Percentiles rank a stretch among this genome's conserved stretches.
Conservation (phyloP, 148 eudicot genomes). For the Cornus controversa region DNA sequence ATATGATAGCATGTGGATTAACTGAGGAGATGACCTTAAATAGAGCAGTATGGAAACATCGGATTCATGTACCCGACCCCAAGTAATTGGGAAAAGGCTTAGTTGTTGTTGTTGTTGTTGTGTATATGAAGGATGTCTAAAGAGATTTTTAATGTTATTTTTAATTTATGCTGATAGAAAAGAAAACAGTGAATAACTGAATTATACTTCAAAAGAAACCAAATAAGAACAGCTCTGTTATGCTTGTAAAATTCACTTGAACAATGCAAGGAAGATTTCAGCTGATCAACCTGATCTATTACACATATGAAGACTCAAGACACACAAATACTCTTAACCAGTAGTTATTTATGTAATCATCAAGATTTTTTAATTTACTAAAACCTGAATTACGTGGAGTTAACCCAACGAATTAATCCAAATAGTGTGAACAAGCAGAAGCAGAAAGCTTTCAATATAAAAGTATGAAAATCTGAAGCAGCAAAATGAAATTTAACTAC, state of each 20-base stretch:
- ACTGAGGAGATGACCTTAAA: too few relatives aligned
- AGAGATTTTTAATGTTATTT: neutral
- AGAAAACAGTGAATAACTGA: too few relatives aligned
- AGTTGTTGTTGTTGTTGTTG: too few relatives aligned
- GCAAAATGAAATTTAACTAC: neutral
- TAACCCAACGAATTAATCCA: neutral
- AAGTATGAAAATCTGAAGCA: neutral
- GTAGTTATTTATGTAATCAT: neutral
- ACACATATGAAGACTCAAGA: too few relatives aligned
- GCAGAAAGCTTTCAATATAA: neutral
- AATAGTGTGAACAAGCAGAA: neutral
- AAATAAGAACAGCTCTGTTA: too few relatives aligned
- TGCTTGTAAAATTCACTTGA: neutral
- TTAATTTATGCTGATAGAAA: too few relatives aligned
- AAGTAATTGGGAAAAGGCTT: too few relatives aligned
- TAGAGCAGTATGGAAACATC: too few relatives aligned
- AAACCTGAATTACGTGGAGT: neutral
- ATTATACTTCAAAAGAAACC: too few relatives aligned
- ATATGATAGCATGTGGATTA: too few relatives aligned
- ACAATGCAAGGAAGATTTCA: neutral
- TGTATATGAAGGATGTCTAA: neutral
- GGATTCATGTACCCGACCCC: too few relatives aligned
- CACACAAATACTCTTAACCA: neutral
- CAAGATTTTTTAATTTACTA: neutral
- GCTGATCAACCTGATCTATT: neutral